phyloP scores from a whole-genome alignment of 1,139 yeast genomes.

The Blastobotrys persicus region DNA sequence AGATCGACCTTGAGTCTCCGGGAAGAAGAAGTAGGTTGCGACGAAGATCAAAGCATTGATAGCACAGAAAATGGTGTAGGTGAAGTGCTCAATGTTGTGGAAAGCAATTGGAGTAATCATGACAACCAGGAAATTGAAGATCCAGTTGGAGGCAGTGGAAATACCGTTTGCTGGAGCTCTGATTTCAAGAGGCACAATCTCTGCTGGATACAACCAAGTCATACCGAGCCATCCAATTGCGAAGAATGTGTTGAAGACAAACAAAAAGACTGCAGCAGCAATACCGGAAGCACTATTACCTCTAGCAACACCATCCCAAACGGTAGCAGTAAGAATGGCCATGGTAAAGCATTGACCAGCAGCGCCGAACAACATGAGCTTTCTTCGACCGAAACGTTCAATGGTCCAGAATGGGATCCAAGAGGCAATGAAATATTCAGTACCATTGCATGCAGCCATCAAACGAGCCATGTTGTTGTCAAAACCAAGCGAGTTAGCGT shows the following conservation, averaged over 20 bases:
- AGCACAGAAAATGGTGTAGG: conserved; percentile 42
- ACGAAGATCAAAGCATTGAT: conserved; percentile 39
- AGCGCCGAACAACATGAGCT: conserved; percentile 44
- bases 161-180: conserved; percentile 52
- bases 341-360: conserved; percentile 34
- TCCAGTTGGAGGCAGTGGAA: conserved; percentile 54
- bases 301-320: conserved; percentile 23
- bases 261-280: conserved; percentile 49
- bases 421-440: conserved; percentile 47
- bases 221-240: conserved; percentile 58
- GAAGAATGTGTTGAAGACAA: conserved; percentile 52
- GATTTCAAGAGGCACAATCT: conserved; percentile 53
- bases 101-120: conserved; percentile 55
- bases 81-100: conserved; percentile 43
- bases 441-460: conserved; percentile 49
- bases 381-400: conserved; percentile 62
- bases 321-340: conserved; percentile 29
- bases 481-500: conserved; percentile 45
- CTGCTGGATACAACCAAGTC: conserved; percentile 40
- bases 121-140: conserved; percentile 51
- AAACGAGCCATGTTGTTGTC: conserved; percentile 41
- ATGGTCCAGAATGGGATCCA: conserved; percentile 45
- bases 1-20: conserved; percentile 22
- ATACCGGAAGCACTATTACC: conserved; percentile 31
- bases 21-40: conserved; percentile 22